These are phyloP conservation scores for Neonectria faginata DNA, from an alignment of 2,329 filamentous ascomycete genomes.

Conservation along the genomic window DNA sequence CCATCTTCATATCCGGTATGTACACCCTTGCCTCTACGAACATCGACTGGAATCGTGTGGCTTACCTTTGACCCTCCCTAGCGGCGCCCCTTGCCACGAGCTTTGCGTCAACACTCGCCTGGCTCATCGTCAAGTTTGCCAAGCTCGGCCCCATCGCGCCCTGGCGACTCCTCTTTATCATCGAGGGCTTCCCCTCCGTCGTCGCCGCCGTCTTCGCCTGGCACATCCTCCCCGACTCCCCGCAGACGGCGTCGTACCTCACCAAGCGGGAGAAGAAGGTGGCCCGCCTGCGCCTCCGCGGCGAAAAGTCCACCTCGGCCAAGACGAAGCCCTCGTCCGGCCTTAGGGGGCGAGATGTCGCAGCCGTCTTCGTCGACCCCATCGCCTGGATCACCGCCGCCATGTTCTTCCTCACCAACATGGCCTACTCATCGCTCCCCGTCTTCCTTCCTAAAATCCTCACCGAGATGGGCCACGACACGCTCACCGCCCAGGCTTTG, in stretches of 20 bases:
- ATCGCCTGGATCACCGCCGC: slow-evolving; percentile 75
- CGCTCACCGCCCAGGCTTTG: slow-evolving; percentile 78
- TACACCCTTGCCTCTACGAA: slow-evolving; percentile 24
- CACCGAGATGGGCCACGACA: slow-evolving; percentile 77
- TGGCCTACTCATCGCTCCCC: slow-evolving; percentile 88
- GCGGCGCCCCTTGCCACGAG: slow-evolving; percentile 85
- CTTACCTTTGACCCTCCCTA: slow-evolving; percentile 57
- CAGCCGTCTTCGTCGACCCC: slow-evolving; percentile 56
- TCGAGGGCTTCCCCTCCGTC: slow-evolving; percentile 88
- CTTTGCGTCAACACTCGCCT: slow-evolving; percentile 81
- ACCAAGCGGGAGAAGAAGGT: slow-evolving; percentile 74
- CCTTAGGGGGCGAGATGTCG: slow-evolving; percentile 67
- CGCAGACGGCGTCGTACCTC: slow-evolving; percentile 73
- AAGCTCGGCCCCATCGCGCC: slow-evolving; percentile 76
- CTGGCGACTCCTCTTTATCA: slow-evolving; percentile 86
- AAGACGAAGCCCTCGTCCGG: slow-evolving; percentile 44
- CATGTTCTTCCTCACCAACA: slow-evolving; percentile 90
- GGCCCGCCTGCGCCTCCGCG: slow-evolving; percentile 74
- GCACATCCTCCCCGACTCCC: slow-evolving; percentile 81
- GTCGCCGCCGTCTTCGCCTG: slow-evolving; percentile 80
- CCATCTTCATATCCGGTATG: slow-evolving; percentile 82
- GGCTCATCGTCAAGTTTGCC: slow-evolving; percentile 79
- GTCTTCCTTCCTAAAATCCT: slow-evolving; percentile 89
- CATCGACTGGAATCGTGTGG: slow-evolving; percentile 1
- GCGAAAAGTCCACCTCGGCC: slow-evolving; percentile 53